phyloP scores from a whole-genome alignment of 2,329 filamentous ascomycete species.

The Chaetomiaceae sp. region DNA sequence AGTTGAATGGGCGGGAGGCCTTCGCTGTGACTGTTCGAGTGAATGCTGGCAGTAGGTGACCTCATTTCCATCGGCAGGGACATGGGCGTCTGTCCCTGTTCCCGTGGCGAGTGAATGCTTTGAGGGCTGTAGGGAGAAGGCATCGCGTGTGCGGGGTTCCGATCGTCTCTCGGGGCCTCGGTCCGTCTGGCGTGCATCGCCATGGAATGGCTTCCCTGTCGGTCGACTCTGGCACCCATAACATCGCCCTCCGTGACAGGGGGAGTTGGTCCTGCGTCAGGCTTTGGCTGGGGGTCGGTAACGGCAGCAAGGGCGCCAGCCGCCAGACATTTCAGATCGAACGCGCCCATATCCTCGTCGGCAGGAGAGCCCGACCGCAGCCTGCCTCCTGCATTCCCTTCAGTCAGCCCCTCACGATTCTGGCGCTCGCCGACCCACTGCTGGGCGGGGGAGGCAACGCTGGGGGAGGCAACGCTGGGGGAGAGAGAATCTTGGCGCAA shows the following conservation, averaged over 20 bases:
- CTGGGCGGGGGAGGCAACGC: conserved; percentile 3
- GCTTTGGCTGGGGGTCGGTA: conserved; percentile 13
- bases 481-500: conserved; percentile 13
- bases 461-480: conserved; percentile 2
- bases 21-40: conserved; percentile 22
- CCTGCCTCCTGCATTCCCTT: background rate
- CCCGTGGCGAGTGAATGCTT: conserved; percentile 23
- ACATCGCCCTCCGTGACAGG: conserved; percentile 23
- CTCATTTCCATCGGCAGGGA: conserved; percentile 17
- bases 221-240: conserved; percentile 9
- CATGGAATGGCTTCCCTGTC: conserved; percentile 9
- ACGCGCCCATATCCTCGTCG: conserved; percentile 19
- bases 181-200: conserved; percentile 16
- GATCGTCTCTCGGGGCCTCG: conserved; percentile 14
- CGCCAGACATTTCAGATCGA: conserved; percentile 32
- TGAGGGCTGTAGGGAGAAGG: conserved; percentile 24
- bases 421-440: conserved; percentile 1
- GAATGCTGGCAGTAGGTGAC: conserved; percentile 22
- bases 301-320: conserved; percentile 29
- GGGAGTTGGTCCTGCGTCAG: conserved; percentile 23
- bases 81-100: conserved; percentile 13
- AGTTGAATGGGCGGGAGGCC: conserved; percentile 34
- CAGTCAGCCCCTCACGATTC: background rate
- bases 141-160: conserved; percentile 5
- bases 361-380: conserved; percentile 4